These are phyloP conservation scores for Grosmannia serpens DNA, from an alignment of 2,329 filamentous ascomycete genomes.

Conservation along the genomic window DNA sequence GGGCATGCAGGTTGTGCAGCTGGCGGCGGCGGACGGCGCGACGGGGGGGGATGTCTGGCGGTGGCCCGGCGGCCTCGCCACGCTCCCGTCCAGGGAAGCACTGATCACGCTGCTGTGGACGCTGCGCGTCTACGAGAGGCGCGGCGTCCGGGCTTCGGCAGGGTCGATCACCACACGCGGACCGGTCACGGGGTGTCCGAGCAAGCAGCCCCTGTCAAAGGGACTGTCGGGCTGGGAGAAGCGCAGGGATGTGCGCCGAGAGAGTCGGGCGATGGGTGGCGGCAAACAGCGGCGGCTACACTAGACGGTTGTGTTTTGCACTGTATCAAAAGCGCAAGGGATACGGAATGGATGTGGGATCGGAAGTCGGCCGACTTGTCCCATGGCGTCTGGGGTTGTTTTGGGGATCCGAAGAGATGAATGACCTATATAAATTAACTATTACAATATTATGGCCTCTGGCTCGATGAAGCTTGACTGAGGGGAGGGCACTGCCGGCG, in stretches of 20 bases:
- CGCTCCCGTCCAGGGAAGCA: conserved; percentile 34
- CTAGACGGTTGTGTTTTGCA: neutral
- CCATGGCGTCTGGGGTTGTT: neutral
- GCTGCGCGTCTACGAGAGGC: conserved; percentile 25
- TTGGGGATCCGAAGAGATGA: neutral
- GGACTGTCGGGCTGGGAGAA: neutral
- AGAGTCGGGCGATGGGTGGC: neutral
- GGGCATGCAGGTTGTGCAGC: conserved; percentile 15
- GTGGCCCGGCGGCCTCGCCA: conserved; percentile 14
- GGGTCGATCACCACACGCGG: neutral
- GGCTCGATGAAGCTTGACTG: no score
- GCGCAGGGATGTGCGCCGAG: neutral
- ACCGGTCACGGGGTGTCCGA: neutral
- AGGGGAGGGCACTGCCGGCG: no score
- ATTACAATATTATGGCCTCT: no score
- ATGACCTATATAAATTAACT: neutral
- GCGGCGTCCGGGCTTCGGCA: neutral
- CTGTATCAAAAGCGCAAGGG: neutral
- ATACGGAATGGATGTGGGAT: neutral
- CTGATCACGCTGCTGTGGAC: conserved; percentile 37
- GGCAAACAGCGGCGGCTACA: neutral
- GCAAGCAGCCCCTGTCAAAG: neutral
- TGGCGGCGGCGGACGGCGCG: conserved; percentile 15
- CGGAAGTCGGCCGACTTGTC: neutral
- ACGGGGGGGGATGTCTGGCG: conserved; percentile 20